These are phyloP conservation scores for Malus asiatica DNA, from an alignment of 306 rosid species.

Conservation along the genomic window DNA sequence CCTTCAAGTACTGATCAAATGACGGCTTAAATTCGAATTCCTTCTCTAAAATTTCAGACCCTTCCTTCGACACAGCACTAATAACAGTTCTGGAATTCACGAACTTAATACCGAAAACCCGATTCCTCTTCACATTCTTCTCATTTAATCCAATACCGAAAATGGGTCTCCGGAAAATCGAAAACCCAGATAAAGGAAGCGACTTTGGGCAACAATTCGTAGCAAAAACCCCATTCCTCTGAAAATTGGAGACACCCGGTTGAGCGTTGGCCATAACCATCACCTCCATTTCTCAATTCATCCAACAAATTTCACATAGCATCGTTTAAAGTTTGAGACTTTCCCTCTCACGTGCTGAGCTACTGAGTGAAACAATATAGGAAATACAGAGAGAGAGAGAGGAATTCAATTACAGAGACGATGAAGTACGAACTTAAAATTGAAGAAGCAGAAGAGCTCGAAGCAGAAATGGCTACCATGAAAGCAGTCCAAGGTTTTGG, in stretches of 20 bases:
- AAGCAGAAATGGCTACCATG: background rate
- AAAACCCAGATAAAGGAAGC: slow-evolving; percentile 23
- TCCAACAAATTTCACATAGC: background rate
- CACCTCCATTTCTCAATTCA: slow-evolving; percentile 16
- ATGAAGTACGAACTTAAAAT: background rate
- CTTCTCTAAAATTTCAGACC: slow-evolving; percentile 30
- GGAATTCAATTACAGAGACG: background rate
- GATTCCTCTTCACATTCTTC: slow-evolving; percentile 18
- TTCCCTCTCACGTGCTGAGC: background rate
- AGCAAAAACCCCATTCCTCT: slow-evolving; percentile 27
- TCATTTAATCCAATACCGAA: slow-evolving; percentile 21
- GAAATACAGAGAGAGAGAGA: background rate
- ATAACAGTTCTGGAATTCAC: slow-evolving; percentile 22
- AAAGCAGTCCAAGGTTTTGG: background rate
- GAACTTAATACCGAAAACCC: background rate
- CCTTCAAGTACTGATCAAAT: slow-evolving; percentile 68
- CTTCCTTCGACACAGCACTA: slow-evolving; percentile 37
- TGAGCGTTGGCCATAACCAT: slow-evolving; percentile 20
- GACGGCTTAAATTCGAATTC: slow-evolving; percentile 70
- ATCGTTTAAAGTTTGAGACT: background rate
- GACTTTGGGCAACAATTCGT: slow-evolving; percentile 19
- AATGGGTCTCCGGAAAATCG: slow-evolving; percentile 27
- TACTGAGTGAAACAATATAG: background rate
- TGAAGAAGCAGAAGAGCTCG: background rate
- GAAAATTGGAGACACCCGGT: slow-evolving; percentile 32